Evolutionary conservation across 78 protist genomes (phyloP), one percentile per base, ranked within the genome.

Genomic region (Dictyostelium purpureum): DNA sequence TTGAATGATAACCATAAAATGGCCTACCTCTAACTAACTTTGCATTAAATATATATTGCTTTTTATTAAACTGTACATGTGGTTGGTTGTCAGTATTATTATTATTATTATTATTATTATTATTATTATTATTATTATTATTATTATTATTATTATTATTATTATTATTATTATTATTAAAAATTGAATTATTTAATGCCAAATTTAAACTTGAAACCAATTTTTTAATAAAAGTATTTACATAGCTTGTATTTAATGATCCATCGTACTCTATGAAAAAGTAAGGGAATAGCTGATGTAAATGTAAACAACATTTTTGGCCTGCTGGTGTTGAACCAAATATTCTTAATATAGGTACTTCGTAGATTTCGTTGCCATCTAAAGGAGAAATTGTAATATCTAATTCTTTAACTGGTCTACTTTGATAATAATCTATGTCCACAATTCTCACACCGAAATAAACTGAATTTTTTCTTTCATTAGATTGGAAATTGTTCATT

Each of bases 281-380:
- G 73, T 96, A 96, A 19, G 97, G 99, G 77, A 94, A 95, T 28
- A 87, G 82, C 14, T 54, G 52, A 71, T 97, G 99, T 9, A 97
- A 26, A 43, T 97, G 99, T 42, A 89, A 16, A 59, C 97, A 95
- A 14, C 69, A 37, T 40, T 87, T 91, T 45, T 95, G 98, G 3
- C 99, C 99, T 10, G 82, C 91, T 14, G 98, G 96, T 19, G 97
- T 96, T 9, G 95, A 21, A 1, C 99, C 99, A 43, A 92, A 97
- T 24, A 97, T 51, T 11, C 97, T 92, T 11, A 95, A 56, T 45
- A 97, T 94, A 1, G 98, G 98, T 49, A 95, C 97, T 2, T 33
- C 61, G 37, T 38, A 43, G 18, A 57, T 51, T 12, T 24, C 16
- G 24, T 11, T 21, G 35, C 54, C n/a, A 19, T 52, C 67, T 18